Percentiles rank a stretch among this genome's conserved stretches.
phyloP scores from a whole-genome alignment of 768 basidiomycete genomes.

The Termitomyces sp. region DNA sequence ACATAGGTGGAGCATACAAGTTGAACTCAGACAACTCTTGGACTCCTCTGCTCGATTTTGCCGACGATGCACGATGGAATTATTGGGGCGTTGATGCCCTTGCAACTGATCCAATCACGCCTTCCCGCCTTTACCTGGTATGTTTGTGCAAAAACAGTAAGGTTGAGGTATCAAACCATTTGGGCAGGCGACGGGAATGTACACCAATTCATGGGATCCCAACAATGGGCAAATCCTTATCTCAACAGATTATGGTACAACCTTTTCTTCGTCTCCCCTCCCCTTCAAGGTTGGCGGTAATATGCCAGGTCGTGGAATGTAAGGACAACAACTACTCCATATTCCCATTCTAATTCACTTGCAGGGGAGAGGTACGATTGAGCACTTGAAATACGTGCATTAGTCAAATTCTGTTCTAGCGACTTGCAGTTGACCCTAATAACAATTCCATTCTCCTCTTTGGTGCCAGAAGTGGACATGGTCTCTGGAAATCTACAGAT shows the following conservation, averaged over 20 bases:
- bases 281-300: slow-evolving; percentile 68
- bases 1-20: slow-evolving; percentile 62
- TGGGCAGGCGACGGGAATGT: slow-evolving; percentile 49
- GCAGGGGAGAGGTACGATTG: slow-evolving; percentile 43
- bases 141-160: neutral
- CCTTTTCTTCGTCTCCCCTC: slow-evolving; percentile 43
- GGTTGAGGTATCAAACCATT: neutral
- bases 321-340: slow-evolving; percentile 13
- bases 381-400: neutral
- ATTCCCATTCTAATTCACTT: slow-evolving; percentile 1
- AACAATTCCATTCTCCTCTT: slow-evolving; percentile 56
- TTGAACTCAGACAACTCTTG: slow-evolving; percentile 56
- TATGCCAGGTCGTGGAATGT: slow-evolving; percentile 66
- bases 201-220: slow-evolving; percentile 57
- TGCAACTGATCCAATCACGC: slow-evolving; percentile 55
- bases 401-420: slow-evolving; percentile 24
- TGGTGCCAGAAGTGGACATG: slow-evolving; percentile 58
- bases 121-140: slow-evolving; percentile 49
- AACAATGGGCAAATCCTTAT: slow-evolving; percentile 59
- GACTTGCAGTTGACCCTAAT: slow-evolving; percentile 59
- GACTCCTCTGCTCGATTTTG: slow-evolving; percentile 58
- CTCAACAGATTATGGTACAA: slow-evolving; percentile 52
- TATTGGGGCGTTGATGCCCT: slow-evolving; percentile 59
- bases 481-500: slow-evolving; percentile 61
- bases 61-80: slow-evolving; percentile 42